Conservation (phyloP, 2,329 filamentous ascomycete genomes). For the Colletotrichum lentis region DNA sequence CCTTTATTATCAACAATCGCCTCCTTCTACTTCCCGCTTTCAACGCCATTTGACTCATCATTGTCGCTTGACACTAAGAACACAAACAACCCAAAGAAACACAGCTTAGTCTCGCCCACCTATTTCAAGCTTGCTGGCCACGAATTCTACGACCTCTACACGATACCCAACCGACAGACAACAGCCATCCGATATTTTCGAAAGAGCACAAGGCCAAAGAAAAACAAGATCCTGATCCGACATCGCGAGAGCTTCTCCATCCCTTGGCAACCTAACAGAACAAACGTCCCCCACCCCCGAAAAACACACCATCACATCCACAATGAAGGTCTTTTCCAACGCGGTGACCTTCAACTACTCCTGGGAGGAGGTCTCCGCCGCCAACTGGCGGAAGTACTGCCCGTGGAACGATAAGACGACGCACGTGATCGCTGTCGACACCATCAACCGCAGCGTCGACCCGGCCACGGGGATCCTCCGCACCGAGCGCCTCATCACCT, state of each 20-base stretch:
- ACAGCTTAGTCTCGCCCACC: background rate
- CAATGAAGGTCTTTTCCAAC: slow-evolving; percentile 96
- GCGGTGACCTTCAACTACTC: slow-evolving; percentile 93
- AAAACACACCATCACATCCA: slow-evolving; percentile 41
- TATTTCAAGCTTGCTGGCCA: background rate
- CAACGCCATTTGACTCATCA: slow-evolving; percentile 19
- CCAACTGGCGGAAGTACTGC: slow-evolving; percentile 99
- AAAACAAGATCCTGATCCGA: background rate
- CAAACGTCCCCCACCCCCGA: too few species aligned
- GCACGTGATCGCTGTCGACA: slow-evolving; percentile 96
- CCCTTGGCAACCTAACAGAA: background rate
- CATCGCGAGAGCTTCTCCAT: slow-evolving; percentile 7
- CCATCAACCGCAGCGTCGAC: slow-evolving; percentile 74
- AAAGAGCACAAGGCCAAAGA: background rate
- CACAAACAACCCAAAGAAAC: background rate
- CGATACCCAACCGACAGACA: slow-evolving; percentile 7
- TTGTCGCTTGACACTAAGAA: background rate
- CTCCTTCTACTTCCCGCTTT: background rate
- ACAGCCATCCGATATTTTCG: background rate
- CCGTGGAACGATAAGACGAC: slow-evolving; percentile 99
- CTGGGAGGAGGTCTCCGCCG: slow-evolving; percentile 96
- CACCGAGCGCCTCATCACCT: slow-evolving; percentile 70
- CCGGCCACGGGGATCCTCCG: slow-evolving; percentile 66
- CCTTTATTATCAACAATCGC: slow-evolving; percentile 26
- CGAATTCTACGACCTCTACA: slow-evolving; percentile 13